Conservation (phyloP, 768 basidiomycete species). For the Auriculariales sp. region DNA sequence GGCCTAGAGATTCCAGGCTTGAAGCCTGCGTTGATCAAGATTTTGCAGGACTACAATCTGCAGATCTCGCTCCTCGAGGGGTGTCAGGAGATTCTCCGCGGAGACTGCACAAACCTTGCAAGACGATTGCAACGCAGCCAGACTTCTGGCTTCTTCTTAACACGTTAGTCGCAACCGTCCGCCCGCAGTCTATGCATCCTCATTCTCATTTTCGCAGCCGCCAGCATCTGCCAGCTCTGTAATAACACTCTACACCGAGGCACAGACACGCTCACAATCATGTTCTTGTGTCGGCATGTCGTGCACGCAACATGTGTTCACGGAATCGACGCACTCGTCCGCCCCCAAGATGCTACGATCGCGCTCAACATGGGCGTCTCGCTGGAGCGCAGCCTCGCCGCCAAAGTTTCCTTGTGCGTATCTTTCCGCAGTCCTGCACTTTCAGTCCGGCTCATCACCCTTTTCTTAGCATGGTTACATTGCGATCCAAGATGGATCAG, state of each 20-base stretch:
- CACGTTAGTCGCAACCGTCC: slow-evolving; percentile 32
- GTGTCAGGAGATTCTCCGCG: slow-evolving; percentile 73
- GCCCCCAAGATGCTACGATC: slow-evolving; percentile 38
- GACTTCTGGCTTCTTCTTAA: slow-evolving; percentile 63
- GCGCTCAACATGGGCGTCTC: slow-evolving; percentile 27
- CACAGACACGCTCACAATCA: slow-evolving; percentile 44
- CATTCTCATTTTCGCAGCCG: slow-evolving; percentile 26
- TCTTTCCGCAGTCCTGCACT: neutral
- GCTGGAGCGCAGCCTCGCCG: slow-evolving; percentile 22
- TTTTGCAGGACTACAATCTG: slow-evolving; percentile 88
- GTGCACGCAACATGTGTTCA: slow-evolving; percentile 69
- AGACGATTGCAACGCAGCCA: slow-evolving; percentile 58
- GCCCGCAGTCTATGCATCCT: neutral
- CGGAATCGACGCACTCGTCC: slow-evolving; percentile 39
- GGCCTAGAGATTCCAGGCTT: slow-evolving; percentile 93
- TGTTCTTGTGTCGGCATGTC: slow-evolving; percentile 81
- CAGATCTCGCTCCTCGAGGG: slow-evolving; percentile 89
- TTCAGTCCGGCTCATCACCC: slow-evolving; percentile 4
- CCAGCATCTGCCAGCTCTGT: slow-evolving; percentile 56
- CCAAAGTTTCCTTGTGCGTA: slow-evolving; percentile 70
- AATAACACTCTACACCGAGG: slow-evolving; percentile 37
- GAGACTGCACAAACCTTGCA: slow-evolving; percentile 66
- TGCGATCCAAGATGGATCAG: slow-evolving; percentile 44
- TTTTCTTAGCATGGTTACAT: slow-evolving; percentile 45
- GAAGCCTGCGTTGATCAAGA: slow-evolving; percentile 90